Base-by-base conservation (phyloP, 768 basidiomycete species). In the Suillus bovinus region DNA sequence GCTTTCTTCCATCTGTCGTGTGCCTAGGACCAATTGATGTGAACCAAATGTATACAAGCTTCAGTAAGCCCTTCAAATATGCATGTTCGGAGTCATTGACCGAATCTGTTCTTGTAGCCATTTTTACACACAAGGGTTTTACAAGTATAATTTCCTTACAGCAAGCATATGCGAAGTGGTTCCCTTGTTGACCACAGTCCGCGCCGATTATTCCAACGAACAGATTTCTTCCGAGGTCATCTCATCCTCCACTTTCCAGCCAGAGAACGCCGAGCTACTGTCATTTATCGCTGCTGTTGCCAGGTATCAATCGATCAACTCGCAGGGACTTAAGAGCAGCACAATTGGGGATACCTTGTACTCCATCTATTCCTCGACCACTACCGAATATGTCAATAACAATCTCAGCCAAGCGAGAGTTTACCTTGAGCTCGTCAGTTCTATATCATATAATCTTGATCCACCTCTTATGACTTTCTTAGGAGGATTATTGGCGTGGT, bases 281-380 rank as follows among this genome's bases (percentile, higher is more conserved):
- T 47, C 39, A 27, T 69, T 67, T 61, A 33, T 69, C 33, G 68
- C 65, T 4, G 53, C 52, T 10, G 55, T 64, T 7, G 6, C 36
- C 58, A 44, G 62, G 14, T 58, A 22, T 46, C 44, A 46, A 22
- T 46, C 44, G n/a, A 22, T 46, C 5, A 46, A 46, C 44, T 46
- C 44, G 22, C 44, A 46, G 22, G 44, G 44, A 9, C 44, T 46
- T 14, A 46, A 11, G 44, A 46, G 44, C 22, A 46, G 44, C 22
- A 22, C 44, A 5, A 46, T 46, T 22, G 44, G 44, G 13, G 44
- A 46, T 24, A 46, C 44, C 5, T 24, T 46, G 44, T 46, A 46
- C 44, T 46, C 44, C 22, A 46, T 13, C 44, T 46, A 46, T 63
- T 49, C 57, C 6, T 47, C 62, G 13, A 27, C 36, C 3, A 47